Percentiles rank a stretch among this genome's conserved stretches.
Evolutionary conservation across 192 early-diverging fungal genomes (phyloP).

Genomic region (Coemansia sp.): DNA sequence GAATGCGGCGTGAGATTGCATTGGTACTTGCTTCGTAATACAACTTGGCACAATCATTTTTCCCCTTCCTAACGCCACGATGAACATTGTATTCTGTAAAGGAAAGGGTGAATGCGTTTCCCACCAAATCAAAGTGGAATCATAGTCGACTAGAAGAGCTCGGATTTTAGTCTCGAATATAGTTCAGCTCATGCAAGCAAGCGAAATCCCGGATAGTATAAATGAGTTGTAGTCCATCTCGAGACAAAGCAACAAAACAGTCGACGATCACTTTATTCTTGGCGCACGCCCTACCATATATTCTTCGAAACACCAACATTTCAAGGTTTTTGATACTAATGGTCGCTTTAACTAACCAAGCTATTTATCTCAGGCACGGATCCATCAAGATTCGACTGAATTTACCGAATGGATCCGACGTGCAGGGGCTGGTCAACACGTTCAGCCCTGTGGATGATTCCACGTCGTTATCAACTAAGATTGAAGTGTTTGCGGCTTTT

Average conservation of each 20-base stretch:
- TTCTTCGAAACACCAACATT: background rate
- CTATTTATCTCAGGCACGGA: background rate
- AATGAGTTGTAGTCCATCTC: background rate
- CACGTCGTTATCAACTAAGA: background rate
- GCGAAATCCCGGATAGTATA: too few relatives aligned
- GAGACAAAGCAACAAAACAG: background rate
- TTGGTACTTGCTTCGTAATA: background rate
- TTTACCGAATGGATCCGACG: background rate
- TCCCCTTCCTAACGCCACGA: background rate
- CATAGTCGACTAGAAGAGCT: too few relatives aligned
- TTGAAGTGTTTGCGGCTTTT: constrained; percentile 16
- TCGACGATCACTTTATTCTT: background rate
- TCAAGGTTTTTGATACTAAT: background rate
- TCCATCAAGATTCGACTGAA: background rate
- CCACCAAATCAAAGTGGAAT: too few relatives aligned
- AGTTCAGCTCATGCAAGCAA: too few relatives aligned
- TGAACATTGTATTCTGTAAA: background rate
- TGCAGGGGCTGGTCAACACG: background rate
- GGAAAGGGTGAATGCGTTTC: too few relatives aligned
- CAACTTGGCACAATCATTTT: background rate
- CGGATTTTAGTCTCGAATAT: too few relatives aligned
- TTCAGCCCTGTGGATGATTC: background rate
- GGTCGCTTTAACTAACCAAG: background rate
- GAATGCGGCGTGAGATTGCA: background rate
- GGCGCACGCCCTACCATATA: background rate